Base-by-base conservation (phyloP, 768 basidiomycete species). In the Hypsizygus marmoreus region DNA sequence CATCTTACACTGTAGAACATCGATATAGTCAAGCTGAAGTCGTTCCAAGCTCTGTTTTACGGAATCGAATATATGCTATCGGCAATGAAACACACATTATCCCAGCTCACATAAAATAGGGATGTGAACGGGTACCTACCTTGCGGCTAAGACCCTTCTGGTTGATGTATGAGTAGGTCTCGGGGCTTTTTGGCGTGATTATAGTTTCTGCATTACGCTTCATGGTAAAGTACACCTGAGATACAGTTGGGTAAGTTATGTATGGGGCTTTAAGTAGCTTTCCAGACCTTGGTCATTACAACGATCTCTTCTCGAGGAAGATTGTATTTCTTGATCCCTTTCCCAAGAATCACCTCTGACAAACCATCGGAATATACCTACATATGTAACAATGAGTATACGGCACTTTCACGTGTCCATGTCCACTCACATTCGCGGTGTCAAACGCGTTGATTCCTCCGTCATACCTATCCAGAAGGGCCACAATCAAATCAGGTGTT, bases 281-380 rank as follows among this genome's bases (percentile, higher is more conserved):
- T 19, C 43, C 56, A 32, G 46, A 79, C 79, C 69, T 89, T 89
- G 44, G 88, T 88, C 73, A 89, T 75, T 13, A 90, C 77, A 11
- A 91, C 86, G 32, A 89, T 79, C 49, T 82, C 78, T 9, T 86
- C 84, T 2, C 88, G 77, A 19, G 85, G 85, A 13, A 86, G 68
- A 22, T 79, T 63, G 51, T 77, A 71, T 51, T 79, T 58, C 57
- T 82, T 83, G 64, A 91, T 79, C 3, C 79, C 84, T 53, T 84
- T 81, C 12, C 86, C 86, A 19, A 87, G 69, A 43, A 86, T 71
- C 28, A 75, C 57, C 60, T 89, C 88, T 0, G 81, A 82, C 4
- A 66, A 60, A 2, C 84, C 84, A 53, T 83, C 79, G 1, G 80
- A 82, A 55, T 86, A 88, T 1, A 74, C 68, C 80, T 82, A 26